These are phyloP conservation scores for Vigna angularis DNA, from an alignment of 306 rosid genomes.

Conservation along the genomic window DNA sequence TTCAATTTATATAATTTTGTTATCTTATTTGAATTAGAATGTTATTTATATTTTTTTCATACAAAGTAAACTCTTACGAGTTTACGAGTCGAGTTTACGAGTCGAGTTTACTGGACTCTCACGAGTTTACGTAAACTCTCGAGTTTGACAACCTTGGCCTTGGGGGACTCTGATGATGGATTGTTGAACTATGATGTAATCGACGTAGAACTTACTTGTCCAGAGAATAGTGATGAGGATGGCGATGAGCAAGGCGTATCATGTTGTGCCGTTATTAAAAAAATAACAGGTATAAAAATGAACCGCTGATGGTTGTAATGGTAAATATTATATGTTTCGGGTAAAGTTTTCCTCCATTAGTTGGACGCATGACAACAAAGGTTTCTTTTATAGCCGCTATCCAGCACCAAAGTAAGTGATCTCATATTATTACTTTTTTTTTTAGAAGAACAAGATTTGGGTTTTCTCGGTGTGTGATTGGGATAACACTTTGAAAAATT, in stretches of 20 bases:
- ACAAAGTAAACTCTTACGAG: no score
- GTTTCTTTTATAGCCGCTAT: constrained; percentile 94
- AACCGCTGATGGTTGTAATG: constrained; percentile 10
- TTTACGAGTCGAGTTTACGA: no score
- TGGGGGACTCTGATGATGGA: constrained; percentile 52
- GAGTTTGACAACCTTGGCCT: no score
- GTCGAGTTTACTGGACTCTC: no score
- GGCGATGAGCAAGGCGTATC: constrained; percentile 25
- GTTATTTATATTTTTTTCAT: no score
- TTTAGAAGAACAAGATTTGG: background rate
- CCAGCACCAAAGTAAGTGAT: constrained; percentile 90
- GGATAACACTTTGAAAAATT: no score
- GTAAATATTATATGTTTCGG: constrained; percentile 55
- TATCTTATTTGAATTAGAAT: no score
- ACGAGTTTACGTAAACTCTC: no score
- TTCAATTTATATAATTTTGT: no score
- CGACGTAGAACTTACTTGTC: no score
- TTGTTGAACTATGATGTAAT: background rate
- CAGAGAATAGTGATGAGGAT: no score
- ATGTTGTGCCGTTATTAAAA: background rate
- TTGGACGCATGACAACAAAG: constrained; percentile 93
- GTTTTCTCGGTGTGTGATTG: background rate
- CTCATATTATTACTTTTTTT: constrained; percentile 13
- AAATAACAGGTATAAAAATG: background rate
- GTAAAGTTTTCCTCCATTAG: constrained; percentile 81